Evolutionary conservation across 495 filamentous ascomycete species (phyloP), one percentile per base, ranked within the genome.

Genomic region (Lophiotrema nucula): DNA sequence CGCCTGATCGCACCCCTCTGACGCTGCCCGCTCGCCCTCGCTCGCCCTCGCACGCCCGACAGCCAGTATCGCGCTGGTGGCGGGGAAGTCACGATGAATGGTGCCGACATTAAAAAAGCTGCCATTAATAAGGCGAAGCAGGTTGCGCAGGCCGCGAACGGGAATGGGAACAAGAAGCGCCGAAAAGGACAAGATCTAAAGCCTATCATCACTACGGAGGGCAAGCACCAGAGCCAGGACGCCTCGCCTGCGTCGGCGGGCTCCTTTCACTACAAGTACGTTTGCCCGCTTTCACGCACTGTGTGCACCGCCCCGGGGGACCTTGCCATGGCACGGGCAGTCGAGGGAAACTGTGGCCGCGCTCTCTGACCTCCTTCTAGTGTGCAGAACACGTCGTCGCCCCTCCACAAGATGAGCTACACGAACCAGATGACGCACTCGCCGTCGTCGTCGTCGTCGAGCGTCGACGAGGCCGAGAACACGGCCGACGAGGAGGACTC

Each of bases 401-500:
- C 73, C 22, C 70, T 77, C 47, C 74, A 76, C 58, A 80, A 78
- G 66, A 69, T 73, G 47, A 53, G 71, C 28, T 74, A 77, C 60
- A 66, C 70, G 35, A 73, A 73, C 50, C 66, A 80, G 26, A 66
- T 84, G 72, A 86, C 83, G 70, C 87, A 87, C 31, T 93, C 90
- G 24, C 86, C 87, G 12, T 83, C 83, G 1, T 83, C 87, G n/a
- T 89, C 88, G 23, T 89, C 89, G 4, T 82, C 81, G 47, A 89
- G 86, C 62, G 92, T 96, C 58, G 88, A 88, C 39, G 72, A 62
- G 60, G 81, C 90, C 67, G 90, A 95, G 67, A 90, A 92, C 65
- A 95, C 93, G 4, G 95, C 93, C 46, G 93, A 98, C 65, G 93
- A 98, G 74, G 93, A 98, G 74, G 95, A 97, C 69, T 96, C 90